phyloP scores from a whole-genome alignment of 2,329 filamentous ascomycete genomes.

The Phialophora verrucosa region DNA sequence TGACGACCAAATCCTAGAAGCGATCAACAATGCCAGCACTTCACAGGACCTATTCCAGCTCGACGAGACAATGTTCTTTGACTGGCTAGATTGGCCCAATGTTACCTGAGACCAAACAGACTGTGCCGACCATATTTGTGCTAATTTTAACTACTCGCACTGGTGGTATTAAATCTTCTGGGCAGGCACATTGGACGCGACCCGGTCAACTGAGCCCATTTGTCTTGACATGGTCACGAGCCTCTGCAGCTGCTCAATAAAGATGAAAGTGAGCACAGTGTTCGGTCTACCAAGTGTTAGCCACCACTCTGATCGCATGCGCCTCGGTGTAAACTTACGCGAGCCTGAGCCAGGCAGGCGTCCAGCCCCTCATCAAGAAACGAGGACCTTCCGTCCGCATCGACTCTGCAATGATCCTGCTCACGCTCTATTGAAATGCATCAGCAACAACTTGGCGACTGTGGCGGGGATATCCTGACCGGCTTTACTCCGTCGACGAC shows the following conservation, averaged over 20 bases:
- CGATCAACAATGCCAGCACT: constrained; percentile 67
- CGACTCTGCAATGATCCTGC: constrained; percentile 28
- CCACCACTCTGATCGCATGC: neutral
- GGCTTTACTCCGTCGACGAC: constrained; percentile 28
- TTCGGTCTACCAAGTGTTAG: constrained; percentile 24
- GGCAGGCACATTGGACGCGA: neutral
- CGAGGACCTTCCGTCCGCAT: constrained; percentile 30
- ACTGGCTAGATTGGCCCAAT: constrained; percentile 55
- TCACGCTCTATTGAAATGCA: constrained; percentile 23
- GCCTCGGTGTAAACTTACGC: constrained; percentile 20
- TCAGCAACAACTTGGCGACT: constrained; percentile 9
- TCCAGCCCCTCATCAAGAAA: constrained; percentile 32
- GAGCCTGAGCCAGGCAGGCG: constrained; percentile 33
- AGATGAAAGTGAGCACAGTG: constrained; percentile 33
- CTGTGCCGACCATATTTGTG: neutral
- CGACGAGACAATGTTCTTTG: constrained; percentile 64
- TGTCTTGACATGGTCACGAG: constrained; percentile 36
- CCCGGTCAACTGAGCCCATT: constrained; percentile 14
- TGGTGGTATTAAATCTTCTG: constrained; percentile 18
- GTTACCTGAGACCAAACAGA: constrained; percentile 44
- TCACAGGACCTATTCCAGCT: constrained; percentile 53
- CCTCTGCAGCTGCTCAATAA: constrained; percentile 33
- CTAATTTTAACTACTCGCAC: neutral
- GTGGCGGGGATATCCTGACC: constrained; percentile 10
- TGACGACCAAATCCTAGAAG: constrained; percentile 70